phyloP scores from a whole-genome alignment of 2,329 filamentous ascomycete genomes.

The Camillea tinctor region DNA sequence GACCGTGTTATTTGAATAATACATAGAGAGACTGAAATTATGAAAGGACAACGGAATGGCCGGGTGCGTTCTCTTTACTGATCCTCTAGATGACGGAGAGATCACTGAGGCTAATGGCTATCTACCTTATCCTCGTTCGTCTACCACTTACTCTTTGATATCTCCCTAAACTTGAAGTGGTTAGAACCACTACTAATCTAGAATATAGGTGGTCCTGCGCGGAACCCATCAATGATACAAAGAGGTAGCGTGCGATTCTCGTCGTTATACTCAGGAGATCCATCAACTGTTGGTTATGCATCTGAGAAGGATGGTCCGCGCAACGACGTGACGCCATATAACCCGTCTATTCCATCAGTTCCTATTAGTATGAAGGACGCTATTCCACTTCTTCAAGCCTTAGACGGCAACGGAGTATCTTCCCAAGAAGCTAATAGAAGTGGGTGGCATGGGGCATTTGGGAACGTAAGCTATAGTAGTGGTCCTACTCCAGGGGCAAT shows the following conservation, averaged over 20 bases:
- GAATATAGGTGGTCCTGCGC: conserved; percentile 1
- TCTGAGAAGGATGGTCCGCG: conserved; percentile 8
- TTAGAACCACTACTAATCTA: not conserved
- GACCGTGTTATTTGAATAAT: no score
- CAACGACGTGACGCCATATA: conserved; percentile 6
- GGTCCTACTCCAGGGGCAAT: conserved; percentile 5
- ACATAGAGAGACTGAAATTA: not conserved
- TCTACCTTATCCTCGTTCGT: conserved; percentile 6
- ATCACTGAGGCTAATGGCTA: conserved; percentile 8
- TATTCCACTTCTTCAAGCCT: conserved; percentile 2
- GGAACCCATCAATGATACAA: conserved; percentile 8
- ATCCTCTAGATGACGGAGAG: conserved; percentile 8
- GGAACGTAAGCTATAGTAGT: conserved; percentile 6
- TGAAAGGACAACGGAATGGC: conserved; percentile 8
- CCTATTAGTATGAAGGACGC: conserved; percentile 11
- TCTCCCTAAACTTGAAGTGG: not conserved
- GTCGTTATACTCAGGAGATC: conserved; percentile 8
- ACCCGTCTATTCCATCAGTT: conserved; percentile 7
- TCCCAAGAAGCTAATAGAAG: conserved; percentile 3
- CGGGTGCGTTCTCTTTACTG: conserved; percentile 6
- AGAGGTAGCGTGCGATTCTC: conserved; percentile 8
- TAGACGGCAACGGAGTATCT: conserved; percentile 5
- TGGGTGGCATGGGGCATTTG: conserved; percentile 3
- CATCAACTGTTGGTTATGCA: conserved; percentile 7
- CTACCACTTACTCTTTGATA: not conserved